Conservation (phyloP, 306 rosid species). For the Astragalus glycyphyllos region DNA sequence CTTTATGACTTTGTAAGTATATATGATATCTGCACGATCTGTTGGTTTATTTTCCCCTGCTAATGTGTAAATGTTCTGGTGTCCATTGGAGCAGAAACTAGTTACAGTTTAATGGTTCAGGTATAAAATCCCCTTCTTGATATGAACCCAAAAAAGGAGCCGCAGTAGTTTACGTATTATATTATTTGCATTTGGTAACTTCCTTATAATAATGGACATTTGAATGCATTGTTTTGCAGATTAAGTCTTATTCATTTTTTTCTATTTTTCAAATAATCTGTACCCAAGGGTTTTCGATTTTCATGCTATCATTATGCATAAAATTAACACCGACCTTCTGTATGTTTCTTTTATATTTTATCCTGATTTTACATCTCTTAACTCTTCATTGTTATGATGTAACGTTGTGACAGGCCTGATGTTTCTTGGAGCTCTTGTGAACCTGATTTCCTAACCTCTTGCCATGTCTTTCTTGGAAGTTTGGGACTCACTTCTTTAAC, state of each 20-base stretch:
- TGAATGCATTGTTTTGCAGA: constrained; percentile 9
- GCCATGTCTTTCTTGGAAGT: constrained; percentile 99
- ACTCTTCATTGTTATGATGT: constrained; percentile 67
- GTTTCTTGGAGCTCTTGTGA: constrained; percentile 99
- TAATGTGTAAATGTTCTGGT: constrained; percentile 31
- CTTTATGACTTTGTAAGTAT: constrained; percentile 55
- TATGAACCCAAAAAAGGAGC: constrained; percentile 1
- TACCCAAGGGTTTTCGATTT: constrained; percentile 5
- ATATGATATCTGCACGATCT: constrained; percentile 26
- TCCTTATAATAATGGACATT: constrained; percentile 2
- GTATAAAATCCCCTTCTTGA: constrained; percentile 40
- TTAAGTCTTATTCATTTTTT: constrained; percentile 17
- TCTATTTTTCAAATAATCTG: constrained; percentile 8
- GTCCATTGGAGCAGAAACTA: constrained; percentile 46
- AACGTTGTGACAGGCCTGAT: constrained; percentile 93
- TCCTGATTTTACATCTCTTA: constrained; percentile 58
- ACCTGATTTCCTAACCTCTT: constrained; percentile 98
- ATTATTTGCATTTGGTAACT: constrained; percentile 1
- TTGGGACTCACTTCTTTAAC: constrained; percentile 99
- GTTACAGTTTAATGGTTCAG: constrained; percentile 41
- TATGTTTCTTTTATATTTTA: constrained; percentile 38
- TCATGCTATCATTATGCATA: constrained; percentile 9
- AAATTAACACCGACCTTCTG: constrained; percentile 18
- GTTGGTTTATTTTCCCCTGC: constrained; percentile 36
- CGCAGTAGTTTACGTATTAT: not conserved